phyloP scores from a whole-genome alignment of 2,329 filamentous ascomycete species.

The Coniochaeta sp. region DNA sequence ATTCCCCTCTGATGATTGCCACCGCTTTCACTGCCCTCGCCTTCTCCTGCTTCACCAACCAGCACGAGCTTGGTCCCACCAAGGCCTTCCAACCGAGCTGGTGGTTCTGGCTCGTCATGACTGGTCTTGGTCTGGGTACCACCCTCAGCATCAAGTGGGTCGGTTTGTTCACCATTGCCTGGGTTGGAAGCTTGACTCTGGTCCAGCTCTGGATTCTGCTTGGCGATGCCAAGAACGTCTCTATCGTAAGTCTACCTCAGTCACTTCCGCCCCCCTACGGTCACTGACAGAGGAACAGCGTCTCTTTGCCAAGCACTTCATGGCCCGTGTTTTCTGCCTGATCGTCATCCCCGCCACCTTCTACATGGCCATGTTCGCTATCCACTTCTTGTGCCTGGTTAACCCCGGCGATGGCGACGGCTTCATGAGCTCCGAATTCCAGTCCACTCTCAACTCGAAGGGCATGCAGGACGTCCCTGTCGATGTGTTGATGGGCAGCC shows the following conservation, averaged over 20 bases:
- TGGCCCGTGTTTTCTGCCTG: slow-evolving; percentile 83
- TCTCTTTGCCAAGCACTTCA: slow-evolving; percentile 87
- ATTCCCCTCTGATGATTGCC: slow-evolving; percentile 88
- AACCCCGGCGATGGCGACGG: slow-evolving; percentile 97
- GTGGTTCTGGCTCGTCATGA: slow-evolving; percentile 96
- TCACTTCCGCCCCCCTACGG: neutral
- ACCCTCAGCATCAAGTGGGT: slow-evolving; percentile 99
- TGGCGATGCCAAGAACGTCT: slow-evolving; percentile 80
- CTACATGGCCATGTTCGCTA: slow-evolving; percentile 95
- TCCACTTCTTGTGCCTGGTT: slow-evolving; percentile 87
- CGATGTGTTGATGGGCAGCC: slow-evolving; percentile 84
- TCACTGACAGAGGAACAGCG: slow-evolving; percentile 42
- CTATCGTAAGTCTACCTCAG: slow-evolving; percentile 47
- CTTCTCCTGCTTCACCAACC: slow-evolving; percentile 91
- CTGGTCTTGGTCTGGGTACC: slow-evolving; percentile 79
- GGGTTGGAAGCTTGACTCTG: slow-evolving; percentile 86
- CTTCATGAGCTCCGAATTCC: slow-evolving; percentile 99
- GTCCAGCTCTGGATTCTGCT: slow-evolving; percentile 93
- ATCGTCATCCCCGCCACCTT: slow-evolving; percentile 83
- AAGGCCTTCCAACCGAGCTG: slow-evolving; percentile 84
- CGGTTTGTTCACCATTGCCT: slow-evolving; percentile 95
- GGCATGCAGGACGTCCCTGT: slow-evolving; percentile 92
- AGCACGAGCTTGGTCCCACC: slow-evolving; percentile 84
- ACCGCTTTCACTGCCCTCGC: slow-evolving; percentile 86
- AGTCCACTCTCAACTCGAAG: slow-evolving; percentile 94